Evolutionary conservation across 2,329 filamentous ascomycete genomes (phyloP).

Genomic region (Metarhizium sp.): DNA sequence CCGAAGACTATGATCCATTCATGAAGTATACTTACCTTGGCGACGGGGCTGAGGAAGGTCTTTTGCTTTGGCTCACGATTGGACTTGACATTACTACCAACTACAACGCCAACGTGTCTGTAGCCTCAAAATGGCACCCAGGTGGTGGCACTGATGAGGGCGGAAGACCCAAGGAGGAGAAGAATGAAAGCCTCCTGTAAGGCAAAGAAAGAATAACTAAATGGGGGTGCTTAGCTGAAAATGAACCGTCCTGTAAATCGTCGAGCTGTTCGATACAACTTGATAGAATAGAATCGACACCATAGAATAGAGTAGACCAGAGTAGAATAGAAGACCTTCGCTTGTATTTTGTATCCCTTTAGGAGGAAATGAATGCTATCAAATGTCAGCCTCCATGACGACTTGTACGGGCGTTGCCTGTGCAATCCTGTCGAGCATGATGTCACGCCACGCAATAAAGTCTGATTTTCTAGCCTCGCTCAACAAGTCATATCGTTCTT

Average conservation of each 20-base stretch:
- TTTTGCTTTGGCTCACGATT: conserved; percentile 44
- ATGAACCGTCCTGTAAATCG: background rate
- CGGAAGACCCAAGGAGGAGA: background rate
- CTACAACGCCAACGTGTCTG: background rate
- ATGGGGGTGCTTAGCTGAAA: background rate
- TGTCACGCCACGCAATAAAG: conserved; percentile 55
- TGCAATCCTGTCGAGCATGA: conserved; percentile 47
- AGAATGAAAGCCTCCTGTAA: background rate
- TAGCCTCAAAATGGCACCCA: conserved; percentile 5
- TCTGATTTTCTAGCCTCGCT: conserved; percentile 52
- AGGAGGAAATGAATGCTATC: background rate
- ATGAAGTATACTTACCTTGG: conserved; percentile 49
- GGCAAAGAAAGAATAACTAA: background rate
- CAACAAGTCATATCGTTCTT: conserved; percentile 63
- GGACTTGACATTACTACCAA: conserved; percentile 30
- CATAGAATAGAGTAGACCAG: too few species aligned
- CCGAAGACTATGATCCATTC: conserved; percentile 45
- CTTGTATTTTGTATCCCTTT: background rate
- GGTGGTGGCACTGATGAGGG: conserved; percentile 1
- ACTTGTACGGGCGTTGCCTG: conserved; percentile 23
- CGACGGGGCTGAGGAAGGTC: conserved; percentile 37
- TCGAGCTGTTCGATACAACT: too few species aligned
- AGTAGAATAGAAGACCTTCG: too few species aligned
- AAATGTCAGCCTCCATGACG: conserved; percentile 27
- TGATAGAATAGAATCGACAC: too few species aligned